phyloP scores from a whole-genome alignment of 768 basidiomycete species.

The Tephrocybe sp. region DNA sequence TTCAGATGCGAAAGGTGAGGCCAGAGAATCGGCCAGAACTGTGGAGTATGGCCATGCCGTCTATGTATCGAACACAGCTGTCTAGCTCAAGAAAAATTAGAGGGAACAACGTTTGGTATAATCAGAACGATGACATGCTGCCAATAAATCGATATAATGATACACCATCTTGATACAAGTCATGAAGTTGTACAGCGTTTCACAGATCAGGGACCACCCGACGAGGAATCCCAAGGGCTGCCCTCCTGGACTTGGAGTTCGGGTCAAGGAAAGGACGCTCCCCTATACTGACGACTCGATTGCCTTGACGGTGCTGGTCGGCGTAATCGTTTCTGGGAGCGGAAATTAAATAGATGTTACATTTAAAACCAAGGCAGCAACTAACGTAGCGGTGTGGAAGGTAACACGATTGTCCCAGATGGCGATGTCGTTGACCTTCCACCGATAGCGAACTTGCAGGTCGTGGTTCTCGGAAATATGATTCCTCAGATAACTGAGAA shows the following conservation, averaged over 20 bases:
- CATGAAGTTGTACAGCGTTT: too few species aligned
- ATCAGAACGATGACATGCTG: too few species aligned
- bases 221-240: constrained; percentile 9
- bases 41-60: too few species aligned
- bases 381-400: constrained; percentile 47
- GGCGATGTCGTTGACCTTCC: constrained; percentile 52
- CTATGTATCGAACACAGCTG: too few species aligned
- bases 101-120: too few species aligned
- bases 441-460: constrained; percentile 53
- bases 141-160: too few species aligned
- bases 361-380: not conserved
- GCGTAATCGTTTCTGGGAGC: constrained; percentile 32
- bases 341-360: not conserved
- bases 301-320: constrained; percentile 38
- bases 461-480: constrained; percentile 61
- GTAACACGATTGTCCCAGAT: constrained; percentile 64
- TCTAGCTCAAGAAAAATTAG: too few species aligned
- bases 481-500: constrained; percentile 46
- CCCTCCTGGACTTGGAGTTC: constrained; percentile 16
- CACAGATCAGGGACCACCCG: constrained; percentile 8
- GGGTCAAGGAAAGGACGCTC: constrained; percentile 18
- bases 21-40: too few species aligned
- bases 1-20: too few species aligned
- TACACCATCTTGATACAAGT: too few species aligned
- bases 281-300: constrained; percentile 36